Conservation (phyloP, 1,284 basidiomycete species). For the Leccinum glutinopallens region DNA sequence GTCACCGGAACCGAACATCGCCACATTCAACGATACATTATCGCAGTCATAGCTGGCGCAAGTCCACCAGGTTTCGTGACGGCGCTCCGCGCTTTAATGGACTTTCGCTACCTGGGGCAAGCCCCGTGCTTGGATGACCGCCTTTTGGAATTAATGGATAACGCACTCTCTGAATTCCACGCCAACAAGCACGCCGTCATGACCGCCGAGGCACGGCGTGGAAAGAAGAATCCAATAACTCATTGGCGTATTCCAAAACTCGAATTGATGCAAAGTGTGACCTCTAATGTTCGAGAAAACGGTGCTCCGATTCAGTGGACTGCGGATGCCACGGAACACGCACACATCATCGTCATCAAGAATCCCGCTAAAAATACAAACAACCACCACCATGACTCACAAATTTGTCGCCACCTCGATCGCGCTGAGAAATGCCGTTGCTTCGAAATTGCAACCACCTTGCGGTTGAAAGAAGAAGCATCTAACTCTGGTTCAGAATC, state of each 20-base stretch:
- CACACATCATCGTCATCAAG: slow-evolving; percentile 28
- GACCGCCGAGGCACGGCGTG: not conserved
- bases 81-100: not conserved
- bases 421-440: slow-evolving; percentile 13
- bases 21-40: not conserved
- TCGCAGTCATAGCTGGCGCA: not conserved
- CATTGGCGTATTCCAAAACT: slow-evolving; percentile 1
- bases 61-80: not conserved
- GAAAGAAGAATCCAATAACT: slow-evolving; percentile 1
- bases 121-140: not conserved
- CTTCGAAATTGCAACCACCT: slow-evolving; percentile 6
- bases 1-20: not conserved
- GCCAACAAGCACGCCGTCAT: not conserved
- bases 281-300: not conserved
- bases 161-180: not conserved
- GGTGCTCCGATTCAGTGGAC: slow-evolving; percentile 3
- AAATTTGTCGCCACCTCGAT: slow-evolving; percentile 28
- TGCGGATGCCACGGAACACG: slow-evolving; percentile 9
- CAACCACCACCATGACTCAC: slow-evolving; percentile 24
- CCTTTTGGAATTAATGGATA: not conserved
- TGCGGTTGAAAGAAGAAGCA: not conserved
- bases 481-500: slow-evolving; percentile 1
- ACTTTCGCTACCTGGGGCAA: not conserved
- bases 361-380: slow-evolving; percentile 22
- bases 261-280: not conserved